Conservation (phyloP, 768 basidiomycete genomes). For the Xerocomus brunneocitrinus region DNA sequence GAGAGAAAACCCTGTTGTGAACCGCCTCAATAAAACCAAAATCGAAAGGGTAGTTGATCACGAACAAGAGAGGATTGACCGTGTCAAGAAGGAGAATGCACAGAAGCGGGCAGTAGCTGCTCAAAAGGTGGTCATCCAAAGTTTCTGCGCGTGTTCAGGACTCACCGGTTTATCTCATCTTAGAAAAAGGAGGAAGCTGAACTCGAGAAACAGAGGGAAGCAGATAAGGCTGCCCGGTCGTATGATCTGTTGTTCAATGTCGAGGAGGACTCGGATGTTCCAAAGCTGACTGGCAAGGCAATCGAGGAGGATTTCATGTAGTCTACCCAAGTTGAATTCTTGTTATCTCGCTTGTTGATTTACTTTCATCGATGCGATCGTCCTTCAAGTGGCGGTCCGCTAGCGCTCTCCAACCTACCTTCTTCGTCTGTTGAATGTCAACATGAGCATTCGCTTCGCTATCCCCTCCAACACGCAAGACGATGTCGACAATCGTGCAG, state of each 20-base stretch:
- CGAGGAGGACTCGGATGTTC: slow-evolving; percentile 50
- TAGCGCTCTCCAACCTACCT: not conserved
- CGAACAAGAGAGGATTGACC: slow-evolving; percentile 80
- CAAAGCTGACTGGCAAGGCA: slow-evolving; percentile 61
- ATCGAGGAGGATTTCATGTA: slow-evolving; percentile 90
- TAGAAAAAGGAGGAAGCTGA: slow-evolving; percentile 80
- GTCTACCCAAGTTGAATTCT: slow-evolving; percentile 9
- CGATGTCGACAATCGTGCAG: slow-evolving; percentile 8
- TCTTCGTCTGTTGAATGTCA: not conserved
- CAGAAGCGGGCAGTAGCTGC: slow-evolving; percentile 55
- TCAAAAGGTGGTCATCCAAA: slow-evolving; percentile 50
- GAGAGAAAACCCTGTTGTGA: slow-evolving; percentile 86
- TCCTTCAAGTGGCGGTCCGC: not conserved
- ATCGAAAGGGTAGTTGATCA: slow-evolving; percentile 81
- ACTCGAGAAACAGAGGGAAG: slow-evolving; percentile 70
- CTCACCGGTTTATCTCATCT: not conserved
- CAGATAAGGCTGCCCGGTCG: slow-evolving; percentile 81
- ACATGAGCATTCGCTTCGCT: slow-evolving; percentile 31
- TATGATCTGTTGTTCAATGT: slow-evolving; percentile 78
- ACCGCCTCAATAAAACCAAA: slow-evolving; percentile 93
- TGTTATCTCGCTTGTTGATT: not conserved
- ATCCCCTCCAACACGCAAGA: slow-evolving; percentile 1
- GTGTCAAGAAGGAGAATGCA: slow-evolving; percentile 73
- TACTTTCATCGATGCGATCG: too few relatives aligned
- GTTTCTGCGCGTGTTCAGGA: not conserved